Conservation (phyloP, 2,329 filamentous ascomycete genomes). For the Fusarium anthophilum region DNA sequence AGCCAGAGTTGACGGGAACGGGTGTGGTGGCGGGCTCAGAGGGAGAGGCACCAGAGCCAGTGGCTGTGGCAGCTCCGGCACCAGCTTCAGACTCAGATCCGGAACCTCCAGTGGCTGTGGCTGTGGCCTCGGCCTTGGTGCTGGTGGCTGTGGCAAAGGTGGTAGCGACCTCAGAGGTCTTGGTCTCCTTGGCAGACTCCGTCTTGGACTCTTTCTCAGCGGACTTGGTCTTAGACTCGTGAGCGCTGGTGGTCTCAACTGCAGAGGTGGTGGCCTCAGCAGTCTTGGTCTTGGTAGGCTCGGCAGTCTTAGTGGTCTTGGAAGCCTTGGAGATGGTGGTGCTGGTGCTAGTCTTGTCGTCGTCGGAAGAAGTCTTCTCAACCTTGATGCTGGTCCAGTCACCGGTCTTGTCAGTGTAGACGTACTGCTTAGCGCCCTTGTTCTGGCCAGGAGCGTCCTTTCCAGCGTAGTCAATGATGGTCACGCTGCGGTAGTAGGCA, state of each 20-base stretch:
- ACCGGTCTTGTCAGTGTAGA: slow-evolving; percentile 60
- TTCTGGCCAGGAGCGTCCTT: slow-evolving; percentile 50
- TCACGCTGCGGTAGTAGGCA: slow-evolving; percentile 66
- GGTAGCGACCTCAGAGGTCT: slow-evolving; percentile 22
- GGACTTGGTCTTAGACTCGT: slow-evolving; percentile 27
- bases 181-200: slow-evolving; percentile 16
- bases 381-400: slow-evolving; percentile 63
- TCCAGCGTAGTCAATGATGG: slow-evolving; percentile 64
- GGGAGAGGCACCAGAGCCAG: slow-evolving; percentile 14
- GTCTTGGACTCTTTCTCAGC: slow-evolving; percentile 10
- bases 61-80: slow-evolving; percentile 19
- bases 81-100: slow-evolving; percentile 14
- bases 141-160: slow-evolving; percentile 31
- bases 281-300: slow-evolving; percentile 26
- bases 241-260: slow-evolving; percentile 19
- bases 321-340: slow-evolving; percentile 18
- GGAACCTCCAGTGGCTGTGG: slow-evolving; percentile 16
- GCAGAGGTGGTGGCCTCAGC: slow-evolving; percentile 13
- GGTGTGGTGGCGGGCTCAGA: slow-evolving; percentile 20
- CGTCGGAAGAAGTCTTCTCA: slow-evolving; percentile 48
- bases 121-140: slow-evolving; percentile 15
- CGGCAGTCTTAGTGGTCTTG: slow-evolving; percentile 30
- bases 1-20: slow-evolving; percentile 41
- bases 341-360: slow-evolving; percentile 34
- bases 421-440: slow-evolving; percentile 60